A percentile compares a stretch with the other conserved stretches of the same genome.
phyloP scores from a whole-genome alignment of 1,284 basidiomycete genomes.

The Pyrrhoderma lamaoense region DNA sequence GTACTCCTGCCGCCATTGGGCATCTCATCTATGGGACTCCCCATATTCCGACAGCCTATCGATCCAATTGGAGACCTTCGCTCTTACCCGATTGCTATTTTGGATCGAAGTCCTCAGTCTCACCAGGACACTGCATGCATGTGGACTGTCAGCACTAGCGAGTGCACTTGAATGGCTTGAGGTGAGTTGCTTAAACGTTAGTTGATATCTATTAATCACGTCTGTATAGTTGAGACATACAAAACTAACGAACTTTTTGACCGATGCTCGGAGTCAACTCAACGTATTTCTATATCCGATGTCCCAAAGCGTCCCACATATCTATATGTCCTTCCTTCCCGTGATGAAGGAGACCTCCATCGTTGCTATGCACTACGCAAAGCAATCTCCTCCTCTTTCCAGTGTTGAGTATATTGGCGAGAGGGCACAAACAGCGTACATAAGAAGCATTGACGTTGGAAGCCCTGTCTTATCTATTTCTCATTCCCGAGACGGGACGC shows the following conservation, averaged over 20 bases:
- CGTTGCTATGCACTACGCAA: not conserved
- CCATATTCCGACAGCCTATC: not conserved
- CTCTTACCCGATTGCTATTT: not conserved
- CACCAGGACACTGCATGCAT: not conserved
- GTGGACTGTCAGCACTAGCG: not conserved
- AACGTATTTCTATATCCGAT: not conserved
- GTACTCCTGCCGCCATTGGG: slow-evolving; percentile 5
- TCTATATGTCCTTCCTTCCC: not conserved
- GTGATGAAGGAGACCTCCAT: not conserved
- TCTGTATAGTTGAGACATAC: not conserved
- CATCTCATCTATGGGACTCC: slow-evolving; percentile 4
- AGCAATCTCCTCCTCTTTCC: not conserved
- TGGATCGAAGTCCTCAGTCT: slow-evolving; percentile 7
- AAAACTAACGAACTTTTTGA: not conserved
- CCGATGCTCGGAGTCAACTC: not conserved
- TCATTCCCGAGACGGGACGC: not conserved
- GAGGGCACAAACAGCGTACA: not conserved
- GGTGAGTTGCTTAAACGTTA: not conserved
- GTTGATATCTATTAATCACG: not conserved
- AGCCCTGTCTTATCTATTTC: not conserved
- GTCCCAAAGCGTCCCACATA: not conserved
- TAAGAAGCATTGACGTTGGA: not conserved
- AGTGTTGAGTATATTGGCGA: not conserved
- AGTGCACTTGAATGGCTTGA: not conserved
- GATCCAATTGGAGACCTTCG: not conserved